Conservation (phyloP, 306 rosid species). For the Dryas drummondii region DNA sequence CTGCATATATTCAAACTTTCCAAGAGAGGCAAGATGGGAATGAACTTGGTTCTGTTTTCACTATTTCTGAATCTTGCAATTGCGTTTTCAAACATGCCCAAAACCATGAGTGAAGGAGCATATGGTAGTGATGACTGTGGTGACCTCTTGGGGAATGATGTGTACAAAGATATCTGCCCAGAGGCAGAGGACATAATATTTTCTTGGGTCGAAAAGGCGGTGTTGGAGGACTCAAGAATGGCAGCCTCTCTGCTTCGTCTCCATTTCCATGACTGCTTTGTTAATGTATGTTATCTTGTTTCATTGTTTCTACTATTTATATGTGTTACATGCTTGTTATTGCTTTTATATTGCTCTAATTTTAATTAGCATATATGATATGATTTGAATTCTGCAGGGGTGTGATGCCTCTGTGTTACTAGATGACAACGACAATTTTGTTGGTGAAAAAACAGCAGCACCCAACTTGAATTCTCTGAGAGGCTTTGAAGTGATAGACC, state of each 20-base stretch:
- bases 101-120: constrained; percentile 31
- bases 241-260: constrained; percentile 87
- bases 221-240: constrained; percentile 65
- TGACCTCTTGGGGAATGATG: constrained; percentile 33
- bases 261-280: constrained; percentile 92
- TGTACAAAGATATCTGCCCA: constrained; percentile 50
- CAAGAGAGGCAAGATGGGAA: constrained; percentile 20
- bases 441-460: constrained; percentile 83
- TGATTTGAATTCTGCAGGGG: constrained; percentile 47
- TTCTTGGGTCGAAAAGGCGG: constrained; percentile 55
- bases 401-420: constrained; percentile 85
- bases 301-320: not conserved
- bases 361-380: not conserved
- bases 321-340: not conserved
- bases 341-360: not conserved
- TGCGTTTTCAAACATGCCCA: constrained; percentile 23
- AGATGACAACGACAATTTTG: constrained; percentile 57
- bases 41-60: constrained; percentile 26
- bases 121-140: constrained; percentile 36
- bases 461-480: constrained; percentile 77
- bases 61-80: constrained; percentile 42
- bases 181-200: constrained; percentile 68
- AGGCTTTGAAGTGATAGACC: constrained; percentile 81
- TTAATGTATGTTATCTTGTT: constrained; percentile 53
- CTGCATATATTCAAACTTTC: not conserved